phyloP scores from a whole-genome alignment of 805 yeast genomes.

The Starmerella floricola region DNA sequence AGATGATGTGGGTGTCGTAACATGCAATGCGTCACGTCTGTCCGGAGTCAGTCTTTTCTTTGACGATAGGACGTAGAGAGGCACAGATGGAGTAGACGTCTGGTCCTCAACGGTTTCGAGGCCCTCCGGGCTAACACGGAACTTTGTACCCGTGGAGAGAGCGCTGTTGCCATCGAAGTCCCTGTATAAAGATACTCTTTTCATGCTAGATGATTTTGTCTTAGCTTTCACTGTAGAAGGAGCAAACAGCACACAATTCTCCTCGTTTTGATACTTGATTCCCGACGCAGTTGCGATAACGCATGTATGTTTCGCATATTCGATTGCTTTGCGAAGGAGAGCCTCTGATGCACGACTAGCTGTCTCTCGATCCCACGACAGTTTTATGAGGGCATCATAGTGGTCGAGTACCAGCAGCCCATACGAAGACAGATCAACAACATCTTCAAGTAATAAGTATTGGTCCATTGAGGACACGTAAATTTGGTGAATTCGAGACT shows the following conservation, averaged over 20 bases:
- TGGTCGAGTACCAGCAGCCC: conserved; percentile 23
- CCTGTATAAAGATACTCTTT: conserved; percentile 2
- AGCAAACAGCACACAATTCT: neutral
- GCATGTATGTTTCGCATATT: neutral
- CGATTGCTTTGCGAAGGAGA: neutral
- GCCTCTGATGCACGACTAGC: conserved; percentile 3
- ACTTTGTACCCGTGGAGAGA: conserved; percentile 12
- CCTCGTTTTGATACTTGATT: conserved; percentile 1
- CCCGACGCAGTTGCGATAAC: conserved; percentile 12
- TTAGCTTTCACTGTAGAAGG: conserved; percentile 4
- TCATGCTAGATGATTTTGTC: neutral
- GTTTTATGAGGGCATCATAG: conserved; percentile 13
- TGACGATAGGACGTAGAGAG: neutral
- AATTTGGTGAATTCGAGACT: conserved; percentile 5
- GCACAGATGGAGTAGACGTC: neutral
- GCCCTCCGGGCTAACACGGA: neutral
- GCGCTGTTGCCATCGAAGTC: neutral
- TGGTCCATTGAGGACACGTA: conserved; percentile 13
- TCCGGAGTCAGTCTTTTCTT: too few species aligned
- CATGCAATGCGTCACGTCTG: too few species aligned
- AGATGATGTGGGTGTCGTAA: too few species aligned
- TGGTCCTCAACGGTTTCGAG: neutral
- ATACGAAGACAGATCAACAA: conserved; percentile 19
- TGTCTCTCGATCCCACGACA: neutral
- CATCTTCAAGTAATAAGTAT: conserved; percentile 20